Evolutionary conservation across 1,284 basidiomycete species (phyloP), one percentile per base, ranked within the genome.

Genomic region (Ceratobasidium sp.): DNA sequence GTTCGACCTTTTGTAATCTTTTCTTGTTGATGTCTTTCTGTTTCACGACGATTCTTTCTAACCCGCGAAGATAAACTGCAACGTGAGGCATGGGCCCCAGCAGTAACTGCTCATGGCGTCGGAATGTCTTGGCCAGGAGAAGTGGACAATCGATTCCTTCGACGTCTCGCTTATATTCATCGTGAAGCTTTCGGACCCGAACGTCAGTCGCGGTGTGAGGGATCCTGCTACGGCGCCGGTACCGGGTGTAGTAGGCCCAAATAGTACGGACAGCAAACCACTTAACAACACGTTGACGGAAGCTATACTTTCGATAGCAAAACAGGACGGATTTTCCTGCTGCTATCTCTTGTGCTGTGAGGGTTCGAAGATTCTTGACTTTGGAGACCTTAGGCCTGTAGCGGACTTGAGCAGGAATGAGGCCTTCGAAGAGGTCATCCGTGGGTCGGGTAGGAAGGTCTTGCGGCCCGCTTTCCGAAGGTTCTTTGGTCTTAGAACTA

Each of bases 71-170:
- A 18, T 59, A 71, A 14, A 50, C 45, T 1, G n/a, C 41, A 14
- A 59, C 69, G 21, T 71, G 69, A 1, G 69, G 69, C 69, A 71
- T 71, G 12, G 23, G 57, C 18, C 69, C 69, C 2, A 71, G 57
- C 23, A 71, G 30, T 3, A 71, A 28, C 2, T 41, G 41, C 30
- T 71, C 21, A 18, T 71, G 69, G 0, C 52, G 16, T 2, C 45
- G 41, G 45, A 59, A 52, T 2, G 41, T n/a, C n/a, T 60, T 18
- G 32, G 57, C 43, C 4, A n/a, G 16, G 12, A 48, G 57, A 9
- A 50, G 36, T 3, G 57, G 41, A 34, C 57, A 34, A 2, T 39
- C 45, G 21, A 59, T 59, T 16, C 12, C 43, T 5, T 59, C 43
- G n/a, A 30, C 45, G n/a, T 71, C 57, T 46, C 60, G 48, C 32